Percentiles rank a stretch among this genome's conserved stretches.
phyloP scores from a whole-genome alignment of 176 grass and related monocot species.

The Areca catechu region DNA sequence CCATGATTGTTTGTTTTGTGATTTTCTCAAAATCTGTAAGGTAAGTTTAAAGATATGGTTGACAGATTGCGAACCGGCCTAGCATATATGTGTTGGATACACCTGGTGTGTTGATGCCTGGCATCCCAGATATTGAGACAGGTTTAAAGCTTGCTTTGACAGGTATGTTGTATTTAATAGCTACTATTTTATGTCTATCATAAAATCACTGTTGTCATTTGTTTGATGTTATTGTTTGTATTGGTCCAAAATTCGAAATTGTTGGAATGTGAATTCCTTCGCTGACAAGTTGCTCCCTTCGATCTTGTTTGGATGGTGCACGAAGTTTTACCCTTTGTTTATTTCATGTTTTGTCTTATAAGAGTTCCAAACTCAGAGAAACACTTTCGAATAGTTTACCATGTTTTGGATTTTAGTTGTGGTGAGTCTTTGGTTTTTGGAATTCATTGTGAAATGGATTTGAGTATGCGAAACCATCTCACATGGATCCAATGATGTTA shows the following conservation, averaged over 20 bases:
- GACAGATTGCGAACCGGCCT: conserved; percentile 83
- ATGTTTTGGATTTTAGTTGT: too few relatives aligned
- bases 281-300: not conserved
- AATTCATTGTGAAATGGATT: too few relatives aligned
- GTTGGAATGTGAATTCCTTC: conserved; percentile 9
- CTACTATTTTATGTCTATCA: not conserved
- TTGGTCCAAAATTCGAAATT: conserved; percentile 5
- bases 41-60: conserved; percentile 10
- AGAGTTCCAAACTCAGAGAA: too few relatives aligned
- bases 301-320: too few relatives aligned
- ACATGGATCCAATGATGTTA: too few relatives aligned
- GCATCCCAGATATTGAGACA: conserved; percentile 86
- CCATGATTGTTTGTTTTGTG: too few relatives aligned
- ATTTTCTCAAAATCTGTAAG: too few relatives aligned
- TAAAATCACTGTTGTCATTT: not conserved
- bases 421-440: too few relatives aligned
- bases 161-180: conserved; percentile 27
- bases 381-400: too few relatives aligned
- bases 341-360: too few relatives aligned
- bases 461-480: too few relatives aligned
- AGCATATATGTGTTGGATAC: conserved; percentile 99
- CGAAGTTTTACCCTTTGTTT: too few relatives aligned
- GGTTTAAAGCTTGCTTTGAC: conserved; percentile 93
- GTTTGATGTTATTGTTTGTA: not conserved
- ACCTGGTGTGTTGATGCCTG: conserved; percentile 86